Evolutionary conservation across 495 filamentous ascomycete genomes (phyloP), one percentile per base, ranked within the genome.

Genomic region (Xylaria curta): DNA sequence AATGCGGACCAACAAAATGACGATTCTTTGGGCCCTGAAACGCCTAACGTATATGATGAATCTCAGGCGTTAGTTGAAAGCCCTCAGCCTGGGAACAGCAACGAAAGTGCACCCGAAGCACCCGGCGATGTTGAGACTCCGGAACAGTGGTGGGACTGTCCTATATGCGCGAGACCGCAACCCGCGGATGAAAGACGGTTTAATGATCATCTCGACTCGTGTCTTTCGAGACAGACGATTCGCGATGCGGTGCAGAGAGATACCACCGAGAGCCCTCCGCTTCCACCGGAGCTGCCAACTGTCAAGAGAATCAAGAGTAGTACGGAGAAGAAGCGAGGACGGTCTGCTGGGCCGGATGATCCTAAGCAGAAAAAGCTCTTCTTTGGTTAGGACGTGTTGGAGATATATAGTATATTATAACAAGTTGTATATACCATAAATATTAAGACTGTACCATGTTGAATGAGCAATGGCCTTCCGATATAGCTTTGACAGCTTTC

Each of bases 191-290:
- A 98, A 78, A 85, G 86, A 47, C 80, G 78, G 7, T 98, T 99
- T 81, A 99, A 99, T 73, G 90, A 91, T 63, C 97, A 99, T 80
- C 92, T 99, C 59, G 97, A 99, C 77, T 90, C 93, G 26, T 99
- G 96, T 81, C 87, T 99, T 9, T 97, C 94, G 2, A 84, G 89
- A 58, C 89, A 91, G 78, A 92, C 93, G 0, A 99, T 99, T 72
- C 91, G 90, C 53, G 93, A 97, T 76, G 92, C 88, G 0, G 90
- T 92, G 8, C 89, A 92, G 68, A 87, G 86, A 62, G 78, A 82
- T 4, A 74, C 76, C 24, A 75, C 73, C 26, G 63, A 54, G 36
- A 64, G 28, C 33, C 70, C 72, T 13, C 64, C 70, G 46, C 56
- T 76, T 17, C 31, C 61, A 17, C 19, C 3, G 44, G 73, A 69